Percentiles rank a stretch among this genome's conserved stretches.
These are phyloP conservation scores for Fraxinus greggii DNA, from an alignment of 305 asterid genomes.

Conservation along the genomic window DNA sequence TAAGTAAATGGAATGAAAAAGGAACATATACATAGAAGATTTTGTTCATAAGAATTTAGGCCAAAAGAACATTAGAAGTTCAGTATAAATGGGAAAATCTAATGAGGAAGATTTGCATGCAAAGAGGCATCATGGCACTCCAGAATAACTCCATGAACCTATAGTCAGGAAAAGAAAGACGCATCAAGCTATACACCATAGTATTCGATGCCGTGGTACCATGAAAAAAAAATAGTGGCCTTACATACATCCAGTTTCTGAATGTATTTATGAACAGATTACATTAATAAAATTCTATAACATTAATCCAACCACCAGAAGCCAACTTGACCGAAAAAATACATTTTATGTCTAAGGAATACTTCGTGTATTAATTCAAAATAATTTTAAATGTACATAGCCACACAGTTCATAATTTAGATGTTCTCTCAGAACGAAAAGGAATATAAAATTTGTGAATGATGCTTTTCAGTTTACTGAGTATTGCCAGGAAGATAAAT, in stretches of 20 bases:
- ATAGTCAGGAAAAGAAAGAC: slow-evolving; percentile 1
- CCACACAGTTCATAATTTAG: not conserved
- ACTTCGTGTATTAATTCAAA: not conserved
- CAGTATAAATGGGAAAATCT: not conserved
- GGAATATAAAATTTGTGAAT: not conserved
- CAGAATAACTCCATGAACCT: slow-evolving; percentile 9
- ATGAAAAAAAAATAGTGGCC: not conserved
- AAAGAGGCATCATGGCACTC: slow-evolving; percentile 3
- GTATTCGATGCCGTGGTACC: not conserved
- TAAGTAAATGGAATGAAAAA: slow-evolving; percentile 9
- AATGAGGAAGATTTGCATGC: not conserved
- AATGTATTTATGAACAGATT: not conserved
- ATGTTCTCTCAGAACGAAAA: not conserved
- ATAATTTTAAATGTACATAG: not conserved
- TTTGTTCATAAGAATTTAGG: not conserved
- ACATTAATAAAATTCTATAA: not conserved
- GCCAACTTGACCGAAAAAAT: not conserved
- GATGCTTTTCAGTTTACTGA: not conserved
- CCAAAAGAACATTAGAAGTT: slow-evolving; percentile 6
- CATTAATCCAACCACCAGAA: not conserved
- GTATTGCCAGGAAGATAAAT: not conserved
- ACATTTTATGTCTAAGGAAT: not conserved
- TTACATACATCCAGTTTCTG: not conserved
- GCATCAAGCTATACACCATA: not conserved
- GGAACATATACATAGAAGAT: slow-evolving; percentile 4